phyloP scores from a whole-genome alignment of 176 grass and related monocot species.

The Musa troglodytarum region DNA sequence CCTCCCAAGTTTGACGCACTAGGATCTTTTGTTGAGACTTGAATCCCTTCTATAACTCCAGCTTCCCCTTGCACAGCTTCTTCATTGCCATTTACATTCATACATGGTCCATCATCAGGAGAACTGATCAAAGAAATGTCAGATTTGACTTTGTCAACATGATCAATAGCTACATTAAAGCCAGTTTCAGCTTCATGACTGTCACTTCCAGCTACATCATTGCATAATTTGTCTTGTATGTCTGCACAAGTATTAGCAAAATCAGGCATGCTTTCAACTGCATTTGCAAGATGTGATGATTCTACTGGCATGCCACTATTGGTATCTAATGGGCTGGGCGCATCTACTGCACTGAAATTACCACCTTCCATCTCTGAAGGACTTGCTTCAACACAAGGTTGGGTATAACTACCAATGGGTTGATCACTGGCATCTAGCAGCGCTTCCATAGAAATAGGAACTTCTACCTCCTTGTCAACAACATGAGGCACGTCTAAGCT shows the following conservation, averaged over 20 bases:
- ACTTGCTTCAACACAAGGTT: not conserved
- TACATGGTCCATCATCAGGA: slow-evolving; percentile 2
- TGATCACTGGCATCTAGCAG: not conserved
- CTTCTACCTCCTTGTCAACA: not conserved
- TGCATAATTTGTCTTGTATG: not conserved
- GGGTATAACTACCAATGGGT: not conserved
- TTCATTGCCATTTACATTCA: slow-evolving; percentile 17
- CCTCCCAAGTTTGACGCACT: slow-evolving; percentile 11
- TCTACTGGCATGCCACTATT: not conserved
- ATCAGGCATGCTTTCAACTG: not conserved
- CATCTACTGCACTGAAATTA: not conserved
- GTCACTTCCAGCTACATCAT: not conserved
- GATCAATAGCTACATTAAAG: not conserved
- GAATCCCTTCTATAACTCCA: slow-evolving; percentile 10
- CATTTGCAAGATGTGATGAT: not conserved
- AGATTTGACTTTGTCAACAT: slow-evolving; percentile 1
- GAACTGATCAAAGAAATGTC: slow-evolving; percentile 26
- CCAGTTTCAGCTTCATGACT: not conserved
- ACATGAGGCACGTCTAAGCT: not conserved
- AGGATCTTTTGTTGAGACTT: slow-evolving; percentile 20
- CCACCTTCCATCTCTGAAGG: not conserved
- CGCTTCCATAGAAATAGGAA: not conserved
- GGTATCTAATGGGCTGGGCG: not conserved
- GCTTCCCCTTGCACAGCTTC: slow-evolving; percentile 20
- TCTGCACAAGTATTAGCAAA: not conserved